Evolutionary conservation across 2,329 filamentous ascomycete species (phyloP), one percentile per base, ranked within the genome.

Genomic region (Fusarium marasasianum): DNA sequence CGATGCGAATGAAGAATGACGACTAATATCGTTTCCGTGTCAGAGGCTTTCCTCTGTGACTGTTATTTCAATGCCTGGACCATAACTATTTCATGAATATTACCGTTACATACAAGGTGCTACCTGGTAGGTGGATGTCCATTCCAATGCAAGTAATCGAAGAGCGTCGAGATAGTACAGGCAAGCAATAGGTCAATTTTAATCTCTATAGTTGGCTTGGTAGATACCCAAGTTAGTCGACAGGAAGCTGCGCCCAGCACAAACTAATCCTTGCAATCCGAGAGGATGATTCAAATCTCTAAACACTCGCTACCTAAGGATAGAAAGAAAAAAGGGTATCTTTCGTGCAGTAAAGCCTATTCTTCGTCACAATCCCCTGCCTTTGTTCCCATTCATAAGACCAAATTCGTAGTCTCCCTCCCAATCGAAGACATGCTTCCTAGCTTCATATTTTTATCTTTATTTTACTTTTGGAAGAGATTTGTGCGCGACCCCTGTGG

Each of bases 401-500:
- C 33, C 20, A 63, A 48, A 43, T 31, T 44, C n/a, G 40, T 44
- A 26, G 38, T 66, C 31, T 47, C 38, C 29, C 40, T 15, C 40
- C 22, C 33, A n/a, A 31, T 26, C 41, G 29, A 62, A 38, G n/a
- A 18, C 22, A 40, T 13, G 15, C 12, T 22, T 53, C 24, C 8
- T 12, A 7, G 26, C 35, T 35, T 26, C 14, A 12, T 43, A 37
- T 47, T 22, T 37, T 37, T 18, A 26, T 69, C 33, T 40, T 47
- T 18, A 18, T 37, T 18, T 31, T 69, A 81, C 64, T 81, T 82
- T 66, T 69, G 80, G 37, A 83, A 83, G 13, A 83, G 69, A 61
- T 82, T 82, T 56, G 81, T 81, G 60, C 80, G 76, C 6, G 82
- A 84, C 14, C 82, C 84, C 33, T 75, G 74, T 38, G 78, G 70